Evolutionary conservation across 2,329 filamentous ascomycete genomes (phyloP).

Genomic region (Phoma sp.): DNA sequence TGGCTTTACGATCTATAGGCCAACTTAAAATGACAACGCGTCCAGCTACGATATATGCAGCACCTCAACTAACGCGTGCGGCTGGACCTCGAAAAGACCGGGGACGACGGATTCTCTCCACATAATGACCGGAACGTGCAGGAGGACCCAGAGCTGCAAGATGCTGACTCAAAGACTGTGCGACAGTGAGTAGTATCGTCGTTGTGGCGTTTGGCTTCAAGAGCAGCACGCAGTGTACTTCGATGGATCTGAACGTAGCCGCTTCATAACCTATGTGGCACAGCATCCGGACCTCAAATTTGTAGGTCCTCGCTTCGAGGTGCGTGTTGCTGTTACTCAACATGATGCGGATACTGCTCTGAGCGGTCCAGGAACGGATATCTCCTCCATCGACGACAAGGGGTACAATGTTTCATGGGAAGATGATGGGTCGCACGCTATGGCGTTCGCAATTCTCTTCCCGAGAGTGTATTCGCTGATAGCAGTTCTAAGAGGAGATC

Average conservation of each 20-base stretch:
- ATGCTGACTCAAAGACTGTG: neutral
- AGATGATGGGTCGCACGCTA: neutral
- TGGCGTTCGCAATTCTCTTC: neutral
- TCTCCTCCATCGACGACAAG: neutral
- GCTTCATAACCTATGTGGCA: neutral
- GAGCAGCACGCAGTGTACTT: neutral
- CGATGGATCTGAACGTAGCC: neutral
- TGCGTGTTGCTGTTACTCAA: neutral
- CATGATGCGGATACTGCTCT: neutral
- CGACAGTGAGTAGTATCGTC: neutral
- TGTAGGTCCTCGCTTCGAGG: neutral
- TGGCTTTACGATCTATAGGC: conserved; percentile 16
- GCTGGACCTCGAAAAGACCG: conserved; percentile 5
- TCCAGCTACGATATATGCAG: conserved; percentile 14
- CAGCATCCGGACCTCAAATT: neutral
- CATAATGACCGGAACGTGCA: conserved; percentile 17
- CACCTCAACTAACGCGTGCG: conserved; percentile 13
- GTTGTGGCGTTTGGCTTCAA: neutral
- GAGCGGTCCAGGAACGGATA: neutral
- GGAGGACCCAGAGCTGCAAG: conserved; percentile 8
- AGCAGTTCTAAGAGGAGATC: neutral
- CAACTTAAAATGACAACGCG: conserved; percentile 13
- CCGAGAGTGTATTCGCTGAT: conserved; percentile 1
- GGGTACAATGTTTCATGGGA: neutral
- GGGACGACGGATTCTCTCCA: conserved; percentile 7